A percentile compares a stretch with the other conserved stretches of the same genome.
Evolutionary conservation across 2,329 filamentous ascomycete species (phyloP).

Genomic region (Ophiocordyceps camponoti-leonardi): DNA sequence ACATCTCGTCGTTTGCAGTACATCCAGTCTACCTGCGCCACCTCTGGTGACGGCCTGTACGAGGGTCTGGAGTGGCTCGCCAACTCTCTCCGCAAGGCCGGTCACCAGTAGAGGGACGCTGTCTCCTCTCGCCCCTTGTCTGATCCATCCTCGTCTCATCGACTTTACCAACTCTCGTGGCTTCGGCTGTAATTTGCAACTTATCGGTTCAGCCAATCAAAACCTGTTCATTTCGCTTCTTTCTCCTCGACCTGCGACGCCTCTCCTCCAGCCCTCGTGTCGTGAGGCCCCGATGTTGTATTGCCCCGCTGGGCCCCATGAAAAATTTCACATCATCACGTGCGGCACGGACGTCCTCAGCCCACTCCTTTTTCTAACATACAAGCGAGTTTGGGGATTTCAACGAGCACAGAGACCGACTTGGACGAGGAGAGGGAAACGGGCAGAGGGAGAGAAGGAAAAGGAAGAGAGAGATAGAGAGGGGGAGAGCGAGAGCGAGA

Average conservation of each 20-base stretch:
- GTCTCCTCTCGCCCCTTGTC: constrained; percentile 14
- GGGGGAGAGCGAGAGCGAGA: neutral
- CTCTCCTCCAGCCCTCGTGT: constrained; percentile 6
- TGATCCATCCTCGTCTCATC: constrained; percentile 18
- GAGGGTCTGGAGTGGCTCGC: constrained; percentile 94
- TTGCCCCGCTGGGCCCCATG: neutral
- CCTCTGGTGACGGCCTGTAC: constrained; percentile 97
- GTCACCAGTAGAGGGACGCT: constrained; percentile 36
- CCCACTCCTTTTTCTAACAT: too few relatives aligned
- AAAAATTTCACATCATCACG: neutral
- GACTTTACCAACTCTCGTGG: constrained; percentile 25
- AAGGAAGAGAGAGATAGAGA: neutral
- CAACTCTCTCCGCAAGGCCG: constrained; percentile 64
- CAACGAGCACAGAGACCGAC: neutral
- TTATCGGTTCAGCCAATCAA: constrained; percentile 37
- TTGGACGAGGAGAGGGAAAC: neutral
- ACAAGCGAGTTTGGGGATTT: too few relatives aligned
- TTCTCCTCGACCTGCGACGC: constrained; percentile 15
- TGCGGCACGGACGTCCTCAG: neutral
- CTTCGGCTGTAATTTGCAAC: constrained; percentile 42
- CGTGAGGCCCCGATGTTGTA: constrained; percentile 9
- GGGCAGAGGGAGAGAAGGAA: neutral
- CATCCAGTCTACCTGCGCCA: constrained; percentile 99
- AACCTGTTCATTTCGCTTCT: constrained; percentile 23
- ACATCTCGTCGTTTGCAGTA: constrained; percentile 42